Base-by-base conservation (phyloP, 1,284 basidiomycete species). In the Termitomyces sp. region DNA sequence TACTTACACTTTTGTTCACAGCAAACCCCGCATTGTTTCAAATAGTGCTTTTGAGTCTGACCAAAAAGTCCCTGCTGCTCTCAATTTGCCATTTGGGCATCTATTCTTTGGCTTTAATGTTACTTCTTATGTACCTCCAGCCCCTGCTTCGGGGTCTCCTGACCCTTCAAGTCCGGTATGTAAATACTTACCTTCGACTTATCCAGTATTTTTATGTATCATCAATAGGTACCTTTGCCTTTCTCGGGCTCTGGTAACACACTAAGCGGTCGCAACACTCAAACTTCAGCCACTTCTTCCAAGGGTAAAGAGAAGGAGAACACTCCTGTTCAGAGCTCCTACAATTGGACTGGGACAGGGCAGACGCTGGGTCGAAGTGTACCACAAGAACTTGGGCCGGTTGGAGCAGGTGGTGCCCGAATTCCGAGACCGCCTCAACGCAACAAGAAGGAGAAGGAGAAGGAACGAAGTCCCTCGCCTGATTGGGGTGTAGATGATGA, bases 71-170 rank as follows among this genome's bases (percentile, higher is more conserved):
- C 95, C 97, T 1, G 94, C 93, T 0, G 87, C 93, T 1, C 78
- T 99, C 46, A 89, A 91, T 62, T 76, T 99, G 30, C 94, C 96
- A 0, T 89, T 90, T 60, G 97, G 97, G 19, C 90, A 95, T 63
- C 77, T 97, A 24, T 97, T 98, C 78, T 97, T 98, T 66, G 94
- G 94, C 8, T 98, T 88, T 75, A 87, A 88, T 54, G 81, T 90
- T 47, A 72, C 84, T 2, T 74, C 86, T 0, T 93, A 90, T 66
- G 80, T 78, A 13, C 83, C 85, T 7, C 76, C 84, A 12, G 65
- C 73, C 24, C 65, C 76, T 6, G 42, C 50, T 31, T 49, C 56
- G 17, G 50, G 47, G 33, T 67, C 68, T 15, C 65, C 66, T 5
- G 63, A 64, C 21, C 40, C 54, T 42, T 40, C 58, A 13, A 51